These are phyloP conservation scores for Podila epicladia DNA, from an alignment of 192 early-diverging fungal species.

Conservation along the genomic window DNA sequence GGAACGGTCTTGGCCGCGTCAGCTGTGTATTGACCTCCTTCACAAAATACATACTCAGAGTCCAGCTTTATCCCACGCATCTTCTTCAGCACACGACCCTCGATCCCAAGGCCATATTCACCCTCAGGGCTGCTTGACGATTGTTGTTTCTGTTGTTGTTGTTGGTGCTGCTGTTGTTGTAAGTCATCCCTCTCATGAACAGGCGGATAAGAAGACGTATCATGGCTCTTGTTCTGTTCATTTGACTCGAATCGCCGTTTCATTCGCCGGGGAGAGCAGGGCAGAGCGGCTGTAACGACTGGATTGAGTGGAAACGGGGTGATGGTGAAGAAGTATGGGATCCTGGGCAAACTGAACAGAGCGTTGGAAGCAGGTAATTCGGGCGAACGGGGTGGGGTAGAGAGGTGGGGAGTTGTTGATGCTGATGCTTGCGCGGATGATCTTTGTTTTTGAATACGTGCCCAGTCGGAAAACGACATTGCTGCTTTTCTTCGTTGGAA, in stretches of 20 bases:
- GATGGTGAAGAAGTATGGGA: slow-evolving; percentile 43
- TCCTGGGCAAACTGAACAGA: slow-evolving; percentile 28
- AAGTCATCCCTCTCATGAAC: neutral
- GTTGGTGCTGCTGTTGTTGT: slow-evolving; percentile 6
- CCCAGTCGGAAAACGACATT: neutral
- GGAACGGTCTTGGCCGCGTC: too few relatives aligned
- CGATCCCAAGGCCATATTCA: slow-evolving; percentile 20
- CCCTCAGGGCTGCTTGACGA: slow-evolving; percentile 2
- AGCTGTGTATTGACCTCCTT: neutral
- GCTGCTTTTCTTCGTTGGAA: neutral
- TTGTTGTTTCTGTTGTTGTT: neutral
- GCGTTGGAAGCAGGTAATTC: slow-evolving; percentile 1
- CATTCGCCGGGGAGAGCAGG: slow-evolving; percentile 7
- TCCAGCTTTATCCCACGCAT: slow-evolving; percentile 37
- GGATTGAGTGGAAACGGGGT: slow-evolving; percentile 22
- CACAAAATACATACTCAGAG: slow-evolving; percentile 26
- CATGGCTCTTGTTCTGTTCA: neutral
- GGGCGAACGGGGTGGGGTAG: slow-evolving; percentile 4
- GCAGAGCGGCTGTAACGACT: slow-evolving; percentile 1
- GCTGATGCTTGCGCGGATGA: slow-evolving; percentile 1
- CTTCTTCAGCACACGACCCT: slow-evolving; percentile 32
- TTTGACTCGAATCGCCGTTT: slow-evolving; percentile 23
- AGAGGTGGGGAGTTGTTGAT: neutral
- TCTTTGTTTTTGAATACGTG: neutral
- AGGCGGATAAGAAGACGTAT: neutral